Evolutionary conservation across 805 yeast genomes (phyloP).

Genomic region (Jamesozyma jinghongensis): DNA sequence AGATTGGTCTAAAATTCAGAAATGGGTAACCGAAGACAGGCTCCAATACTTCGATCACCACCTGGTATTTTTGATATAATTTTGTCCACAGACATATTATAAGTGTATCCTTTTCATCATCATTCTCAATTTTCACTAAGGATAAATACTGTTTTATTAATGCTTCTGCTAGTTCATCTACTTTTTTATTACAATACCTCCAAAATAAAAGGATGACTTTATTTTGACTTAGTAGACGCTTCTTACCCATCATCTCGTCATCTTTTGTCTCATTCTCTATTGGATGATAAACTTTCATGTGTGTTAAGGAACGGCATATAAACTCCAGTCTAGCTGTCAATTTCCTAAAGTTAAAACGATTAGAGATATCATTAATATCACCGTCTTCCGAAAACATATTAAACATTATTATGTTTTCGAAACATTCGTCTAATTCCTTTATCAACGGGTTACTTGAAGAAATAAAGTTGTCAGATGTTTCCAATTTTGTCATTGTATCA

Average conservation of each 20-base stretch:
- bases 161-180: not conserved
- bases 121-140: no score
- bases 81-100: no score
- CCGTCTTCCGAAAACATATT: not conserved
- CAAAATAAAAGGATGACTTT: conserved; percentile 5
- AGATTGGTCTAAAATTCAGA: conserved; percentile 7
- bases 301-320: conserved; percentile 7
- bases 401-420: not conserved
- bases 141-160: conserved; percentile 1
- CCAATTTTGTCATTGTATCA: no score
- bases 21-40: conserved; percentile 10
- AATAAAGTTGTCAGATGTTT: no score
- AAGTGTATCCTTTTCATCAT: no score
- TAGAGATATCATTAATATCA: not conserved
- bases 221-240: conserved; percentile 3
- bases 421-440: not conserved
- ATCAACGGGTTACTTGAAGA: no score
- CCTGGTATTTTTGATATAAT: conserved; percentile 1
- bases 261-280: not conserved
- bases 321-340: not conserved
- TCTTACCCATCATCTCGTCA: not conserved
- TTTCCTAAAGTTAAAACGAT: not conserved
- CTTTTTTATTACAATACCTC: conserved; percentile 5
- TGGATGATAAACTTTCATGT: conserved; percentile 4
- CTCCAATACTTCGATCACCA: conserved; percentile 3